Percentiles rank a stretch among this genome's conserved stretches.
These are phyloP conservation scores for Taxillus chinensis DNA, from an alignment of 164 flowering plant genomes.

Conservation along the genomic window DNA sequence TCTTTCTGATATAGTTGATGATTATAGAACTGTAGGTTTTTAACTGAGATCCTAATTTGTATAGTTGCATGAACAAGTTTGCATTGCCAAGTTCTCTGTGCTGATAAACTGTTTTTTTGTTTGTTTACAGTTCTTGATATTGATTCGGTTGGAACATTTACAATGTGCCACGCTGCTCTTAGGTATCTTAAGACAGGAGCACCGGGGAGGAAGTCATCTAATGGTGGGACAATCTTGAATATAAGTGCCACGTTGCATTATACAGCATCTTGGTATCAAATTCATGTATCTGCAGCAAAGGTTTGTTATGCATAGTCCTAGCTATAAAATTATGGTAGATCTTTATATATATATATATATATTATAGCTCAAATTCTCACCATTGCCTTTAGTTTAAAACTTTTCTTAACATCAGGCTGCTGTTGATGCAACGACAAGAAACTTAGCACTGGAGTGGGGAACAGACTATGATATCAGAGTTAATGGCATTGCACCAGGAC, in stretches of 20 bases:
- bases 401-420: constrained; percentile 54
- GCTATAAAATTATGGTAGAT: not conserved
- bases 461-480: constrained; percentile 85
- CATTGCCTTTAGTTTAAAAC: not conserved
- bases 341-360: not conserved
- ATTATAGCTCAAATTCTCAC: not conserved
- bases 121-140: constrained; percentile 85
- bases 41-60: too few species aligned
- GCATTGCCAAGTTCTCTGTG: too few species aligned
- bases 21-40: too few species aligned
- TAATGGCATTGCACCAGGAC: constrained; percentile 95
- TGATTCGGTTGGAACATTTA: constrained; percentile 94
- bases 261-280: constrained; percentile 92
- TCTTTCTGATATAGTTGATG: too few species aligned
- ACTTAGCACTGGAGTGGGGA: constrained; percentile 91
- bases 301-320: constrained; percentile 23
- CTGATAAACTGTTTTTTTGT: too few species aligned
- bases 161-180: constrained; percentile 89
- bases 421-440: constrained; percentile 68
- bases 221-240: constrained; percentile 74
- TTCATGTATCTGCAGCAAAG: constrained; percentile 93
- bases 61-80: too few species aligned
- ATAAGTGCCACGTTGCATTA: constrained; percentile 93
- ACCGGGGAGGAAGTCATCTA: constrained; percentile 45
- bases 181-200: constrained; percentile 82